phyloP scores from a whole-genome alignment of 345 rosid genomes.

The Moricandia moricandioides region DNA sequence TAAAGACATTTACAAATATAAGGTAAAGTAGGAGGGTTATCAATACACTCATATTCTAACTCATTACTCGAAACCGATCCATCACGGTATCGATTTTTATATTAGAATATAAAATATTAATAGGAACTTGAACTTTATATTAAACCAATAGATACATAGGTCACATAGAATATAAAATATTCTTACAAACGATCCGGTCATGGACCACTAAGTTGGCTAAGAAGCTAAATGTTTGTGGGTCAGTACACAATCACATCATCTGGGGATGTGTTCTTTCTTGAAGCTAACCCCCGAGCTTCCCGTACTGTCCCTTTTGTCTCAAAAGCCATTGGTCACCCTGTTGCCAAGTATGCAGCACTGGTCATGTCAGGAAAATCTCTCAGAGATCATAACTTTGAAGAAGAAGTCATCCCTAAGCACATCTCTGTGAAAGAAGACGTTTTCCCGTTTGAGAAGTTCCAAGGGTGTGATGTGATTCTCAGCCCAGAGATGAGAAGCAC shows the following conservation, averaged over 20 bases:
- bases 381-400: slow-evolving; percentile 57
- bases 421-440: slow-evolving; percentile 95
- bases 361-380: slow-evolving; percentile 90
- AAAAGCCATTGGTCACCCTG: slow-evolving; percentile 94
- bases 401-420: slow-evolving; percentile 82
- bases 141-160: too few relatives aligned
- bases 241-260: slow-evolving; percentile 81
- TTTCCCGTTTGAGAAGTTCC: slow-evolving; percentile 91
- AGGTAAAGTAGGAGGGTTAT: too few relatives aligned
- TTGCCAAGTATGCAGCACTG: slow-evolving; percentile 89
- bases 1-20: too few relatives aligned
- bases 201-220: slow-evolving; percentile 82
- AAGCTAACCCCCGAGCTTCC: slow-evolving; percentile 97
- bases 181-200: slow-evolving; percentile 44
- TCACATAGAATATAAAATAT: too few relatives aligned
- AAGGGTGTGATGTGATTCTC: slow-evolving; percentile 84
- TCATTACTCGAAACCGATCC: too few relatives aligned
- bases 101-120: too few relatives aligned
- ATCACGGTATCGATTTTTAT: too few relatives aligned
- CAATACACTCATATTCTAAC: too few relatives aligned
- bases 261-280: slow-evolving; percentile 85
- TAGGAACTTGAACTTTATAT: too few relatives aligned
- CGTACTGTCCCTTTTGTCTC: slow-evolving; percentile 97
- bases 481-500: slow-evolving; percentile 99
- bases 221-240: slow-evolving; percentile 85